Evolutionary conservation across 108 stramenopile species (phyloP), one percentile per base, ranked within the genome.

Genomic region (Cyclotella baltica): DNA sequence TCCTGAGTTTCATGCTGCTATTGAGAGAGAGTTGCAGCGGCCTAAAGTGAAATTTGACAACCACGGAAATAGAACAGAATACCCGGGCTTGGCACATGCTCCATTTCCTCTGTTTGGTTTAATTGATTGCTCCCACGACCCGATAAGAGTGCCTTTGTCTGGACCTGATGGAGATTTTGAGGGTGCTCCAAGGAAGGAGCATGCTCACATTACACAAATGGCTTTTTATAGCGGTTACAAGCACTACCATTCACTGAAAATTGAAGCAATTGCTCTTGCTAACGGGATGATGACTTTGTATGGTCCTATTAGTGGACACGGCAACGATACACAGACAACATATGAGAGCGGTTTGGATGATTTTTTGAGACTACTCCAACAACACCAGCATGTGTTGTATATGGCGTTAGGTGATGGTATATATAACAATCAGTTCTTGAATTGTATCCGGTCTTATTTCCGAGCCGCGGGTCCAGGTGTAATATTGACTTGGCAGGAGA

Each of bases 91-190:
- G n/a, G n/a, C n/a, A n/a, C n/a, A n/a, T n/a, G n/a, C n/a, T n/a
- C n/a, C n/a, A n/a, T n/a, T n/a, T n/a, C n/a, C n/a, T n/a, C n/a
- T n/a, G n/a, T 73, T 62, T 35, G 72, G 72, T 61, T 73, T 73
- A 34, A 52, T 73, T 11, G 61, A 73, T 51, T 63, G 64, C 31
- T 73, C 72, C 20, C 62, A 63, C n/a, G 25, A 73, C 18, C 11
- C 25, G 30, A 73, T 43, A 11, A 31, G 47, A 19, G 2, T 2
- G 5, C 72, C 72, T 29, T 28, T 52, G 13, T 73, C 72, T 25
- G 72, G 72, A 15, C 72, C 61, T n/a, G 72, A 35, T 33, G 72
- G 72, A 3, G 72, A 73, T 52, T 73, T 40, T 51, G 46, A 35
- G 9, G 72, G 72, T 37, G 59, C 72, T 40, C 63, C 72, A 27